A percentile compares a stretch with the other conserved stretches of the same genome.
phyloP scores from a whole-genome alignment of 2,329 filamentous ascomycete species.

The Endoconidiophora laricicola region DNA sequence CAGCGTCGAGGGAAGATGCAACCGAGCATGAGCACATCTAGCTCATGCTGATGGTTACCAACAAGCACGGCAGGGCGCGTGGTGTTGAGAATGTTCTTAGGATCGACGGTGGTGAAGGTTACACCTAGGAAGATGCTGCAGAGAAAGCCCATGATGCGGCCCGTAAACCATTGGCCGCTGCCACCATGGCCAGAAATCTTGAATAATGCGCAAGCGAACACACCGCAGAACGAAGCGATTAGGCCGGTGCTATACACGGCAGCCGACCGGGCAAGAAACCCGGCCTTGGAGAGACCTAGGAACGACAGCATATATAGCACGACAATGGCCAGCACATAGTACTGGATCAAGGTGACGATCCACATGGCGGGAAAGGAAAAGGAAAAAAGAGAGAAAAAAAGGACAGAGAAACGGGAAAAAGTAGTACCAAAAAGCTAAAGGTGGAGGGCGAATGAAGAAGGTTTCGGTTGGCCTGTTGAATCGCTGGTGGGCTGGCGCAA shows the following conservation, averaged over 20 bases:
- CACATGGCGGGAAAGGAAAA: constrained; percentile 23
- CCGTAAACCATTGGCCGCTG: constrained; percentile 73
- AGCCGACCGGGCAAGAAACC: constrained; percentile 53
- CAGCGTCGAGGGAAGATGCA: constrained; percentile 80
- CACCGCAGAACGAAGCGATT: constrained; percentile 52
- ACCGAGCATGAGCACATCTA: constrained; percentile 86
- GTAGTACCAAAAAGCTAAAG: neutral
- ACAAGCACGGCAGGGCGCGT: constrained; percentile 76
- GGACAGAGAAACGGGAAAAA: neutral
- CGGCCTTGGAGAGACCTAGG: constrained; percentile 35
- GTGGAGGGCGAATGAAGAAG: constrained; percentile 2
- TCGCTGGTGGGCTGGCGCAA: neutral
- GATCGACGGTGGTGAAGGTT: constrained; percentile 56
- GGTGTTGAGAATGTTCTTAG: constrained; percentile 42
- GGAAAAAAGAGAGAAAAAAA: constrained; percentile 1
- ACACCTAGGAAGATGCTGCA: constrained; percentile 66
- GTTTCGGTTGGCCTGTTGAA: neutral
- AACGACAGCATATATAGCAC: constrained; percentile 47
- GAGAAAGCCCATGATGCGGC: constrained; percentile 58
- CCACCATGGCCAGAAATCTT: constrained; percentile 55
- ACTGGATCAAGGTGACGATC: constrained; percentile 24
- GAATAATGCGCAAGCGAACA: constrained; percentile 54
- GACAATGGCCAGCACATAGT: constrained; percentile 34
- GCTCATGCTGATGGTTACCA: constrained; percentile 89
- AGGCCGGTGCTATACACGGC: constrained; percentile 48